Conservation (phyloP, 768 basidiomycete species). For the Pisolithus tinctorius region DNA sequence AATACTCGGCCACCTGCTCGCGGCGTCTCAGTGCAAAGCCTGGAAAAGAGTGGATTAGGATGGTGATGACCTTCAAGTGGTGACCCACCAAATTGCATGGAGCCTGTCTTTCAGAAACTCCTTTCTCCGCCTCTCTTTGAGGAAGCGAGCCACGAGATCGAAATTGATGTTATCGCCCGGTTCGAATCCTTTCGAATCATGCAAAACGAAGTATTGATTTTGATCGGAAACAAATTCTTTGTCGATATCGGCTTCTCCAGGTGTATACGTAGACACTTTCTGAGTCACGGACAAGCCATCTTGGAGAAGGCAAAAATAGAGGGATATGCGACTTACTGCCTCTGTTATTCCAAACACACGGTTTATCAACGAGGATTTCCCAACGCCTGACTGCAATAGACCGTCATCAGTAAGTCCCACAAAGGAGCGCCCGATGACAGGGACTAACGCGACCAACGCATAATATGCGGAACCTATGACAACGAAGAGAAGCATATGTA, state of each 20-base stretch:
- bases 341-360: not conserved
- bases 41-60: not conserved
- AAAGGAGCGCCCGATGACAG: no score
- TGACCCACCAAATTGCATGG: slow-evolving; percentile 10
- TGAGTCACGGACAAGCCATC: not conserved
- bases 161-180: slow-evolving; percentile 7
- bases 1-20: not conserved
- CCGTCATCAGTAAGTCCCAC: no score
- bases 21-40: not conserved
- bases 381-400: not conserved
- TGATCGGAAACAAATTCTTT: not conserved
- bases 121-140: slow-evolving; percentile 4
- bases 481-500: no score
- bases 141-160: not conserved
- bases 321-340: not conserved
- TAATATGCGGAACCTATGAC: no score
- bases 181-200: slow-evolving; percentile 12
- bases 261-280: not conserved
- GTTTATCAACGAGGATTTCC: not conserved
- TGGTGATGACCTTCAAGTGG: not conserved
- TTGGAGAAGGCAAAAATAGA: not conserved
- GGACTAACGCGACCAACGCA: no score
- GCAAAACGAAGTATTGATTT: slow-evolving; percentile 10
- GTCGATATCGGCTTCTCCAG: slow-evolving; percentile 8
- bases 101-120: not conserved